A percentile compares a stretch with the other conserved stretches of the same genome.
Conservation (phyloP, 352 stramenopile species). For the Thalassiosira exigua region DNA sequence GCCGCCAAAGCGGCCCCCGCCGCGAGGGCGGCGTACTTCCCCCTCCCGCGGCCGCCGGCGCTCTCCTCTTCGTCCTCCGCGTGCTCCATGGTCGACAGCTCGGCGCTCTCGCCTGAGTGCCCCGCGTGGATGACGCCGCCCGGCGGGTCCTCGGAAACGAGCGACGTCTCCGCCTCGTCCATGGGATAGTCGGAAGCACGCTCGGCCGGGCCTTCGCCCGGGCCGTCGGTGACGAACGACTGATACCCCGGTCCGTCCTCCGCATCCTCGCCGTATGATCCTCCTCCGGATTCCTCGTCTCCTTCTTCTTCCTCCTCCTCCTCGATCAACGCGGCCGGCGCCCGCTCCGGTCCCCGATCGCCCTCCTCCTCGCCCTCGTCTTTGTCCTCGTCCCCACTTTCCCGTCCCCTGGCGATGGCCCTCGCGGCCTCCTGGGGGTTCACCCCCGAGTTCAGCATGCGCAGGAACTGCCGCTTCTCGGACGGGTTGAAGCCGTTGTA, state of each 20-base stretch:
- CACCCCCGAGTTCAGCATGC: constrained; percentile 68
- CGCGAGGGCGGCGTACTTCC: too few relatives aligned
- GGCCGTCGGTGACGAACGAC: constrained; percentile 2
- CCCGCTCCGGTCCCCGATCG: too few relatives aligned
- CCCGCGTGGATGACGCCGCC: constrained; percentile 20
- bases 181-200: not conserved
- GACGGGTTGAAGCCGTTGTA: constrained; percentile 71
- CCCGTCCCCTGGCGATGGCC: constrained; percentile 57
- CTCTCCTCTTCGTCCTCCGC: not conserved
- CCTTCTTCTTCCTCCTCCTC: constrained; percentile 18
- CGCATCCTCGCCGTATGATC: constrained; percentile 12
- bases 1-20: constrained; percentile 15
- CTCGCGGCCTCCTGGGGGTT: constrained; percentile 56
- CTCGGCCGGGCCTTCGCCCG: constrained; percentile 3
- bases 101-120: constrained; percentile 30
- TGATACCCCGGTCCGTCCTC: constrained; percentile 3
- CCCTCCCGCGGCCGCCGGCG: too few relatives aligned
- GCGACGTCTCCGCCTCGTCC: constrained; percentile 10
- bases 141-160: constrained; percentile 31
- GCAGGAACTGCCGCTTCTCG: constrained; percentile 81
- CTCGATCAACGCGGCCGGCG: too few relatives aligned
- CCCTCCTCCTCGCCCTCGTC: constrained; percentile 17
- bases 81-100: constrained; percentile 21
- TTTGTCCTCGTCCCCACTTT: constrained; percentile 17
- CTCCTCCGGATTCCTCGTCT: constrained; percentile 1